Percentiles rank a stretch among this genome's conserved stretches.
Conservation (phyloP, 192 early-diverging fungal species). For the Podochytrium sp. region DNA sequence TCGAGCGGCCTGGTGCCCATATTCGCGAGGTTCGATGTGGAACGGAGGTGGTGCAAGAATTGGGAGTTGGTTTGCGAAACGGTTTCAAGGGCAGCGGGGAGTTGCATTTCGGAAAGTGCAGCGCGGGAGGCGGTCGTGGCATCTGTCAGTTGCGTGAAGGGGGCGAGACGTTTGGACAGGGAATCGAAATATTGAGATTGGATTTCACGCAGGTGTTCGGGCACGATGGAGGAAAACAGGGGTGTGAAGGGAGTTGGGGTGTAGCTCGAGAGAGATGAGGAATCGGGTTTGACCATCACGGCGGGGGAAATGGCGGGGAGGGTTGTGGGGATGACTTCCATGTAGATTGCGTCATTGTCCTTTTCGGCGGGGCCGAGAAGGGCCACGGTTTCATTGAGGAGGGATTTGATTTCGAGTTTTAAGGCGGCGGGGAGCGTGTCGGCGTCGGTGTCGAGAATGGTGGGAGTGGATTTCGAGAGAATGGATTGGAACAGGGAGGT, state of each 20-base stretch:
- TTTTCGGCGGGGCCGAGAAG: constrained; percentile 5
- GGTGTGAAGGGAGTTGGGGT: neutral
- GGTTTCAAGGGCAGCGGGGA: neutral
- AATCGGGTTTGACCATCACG: constrained; percentile 7
- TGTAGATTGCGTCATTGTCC: constrained; percentile 10
- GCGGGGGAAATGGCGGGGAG: neutral
- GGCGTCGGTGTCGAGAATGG: neutral
- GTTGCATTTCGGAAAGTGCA: neutral
- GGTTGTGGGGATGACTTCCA: neutral
- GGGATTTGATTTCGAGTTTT: neutral
- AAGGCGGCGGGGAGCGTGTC: neutral
- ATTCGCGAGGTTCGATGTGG: neutral
- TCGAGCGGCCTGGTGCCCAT: neutral
- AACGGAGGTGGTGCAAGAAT: neutral
- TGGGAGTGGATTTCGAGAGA: neutral
- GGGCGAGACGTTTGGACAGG: neutral
- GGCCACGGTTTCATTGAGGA: neutral
- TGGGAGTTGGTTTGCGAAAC: neutral
- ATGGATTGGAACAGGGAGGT: neutral
- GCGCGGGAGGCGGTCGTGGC: constrained; percentile 2
- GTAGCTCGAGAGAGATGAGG: neutral
- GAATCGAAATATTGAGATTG: neutral
- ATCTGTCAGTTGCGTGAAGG: neutral
- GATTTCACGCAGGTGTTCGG: neutral
- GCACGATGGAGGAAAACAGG: neutral